These are phyloP conservation scores for Candida bentonensis DNA, from an alignment of 805 yeast genomes.

Conservation along the genomic window DNA sequence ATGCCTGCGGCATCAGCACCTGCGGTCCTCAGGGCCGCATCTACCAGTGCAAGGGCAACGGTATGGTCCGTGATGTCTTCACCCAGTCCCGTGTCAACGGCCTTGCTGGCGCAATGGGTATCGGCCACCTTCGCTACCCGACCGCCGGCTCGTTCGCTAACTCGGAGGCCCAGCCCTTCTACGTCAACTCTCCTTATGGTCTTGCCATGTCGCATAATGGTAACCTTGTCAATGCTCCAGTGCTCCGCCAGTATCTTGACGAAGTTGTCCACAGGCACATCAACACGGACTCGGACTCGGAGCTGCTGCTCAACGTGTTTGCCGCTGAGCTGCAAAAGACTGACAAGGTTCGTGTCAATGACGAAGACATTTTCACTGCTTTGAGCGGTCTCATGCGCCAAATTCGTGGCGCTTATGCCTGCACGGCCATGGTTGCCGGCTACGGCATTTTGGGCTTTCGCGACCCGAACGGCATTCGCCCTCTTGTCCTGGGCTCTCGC, in stretches of 20 bases:
- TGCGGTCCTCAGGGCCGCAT: slow-evolving; percentile 88
- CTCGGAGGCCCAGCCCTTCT: slow-evolving; percentile 96
- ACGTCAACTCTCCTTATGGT: slow-evolving; percentile 95
- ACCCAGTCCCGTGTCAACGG: slow-evolving; percentile 66
- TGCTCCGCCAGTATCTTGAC: slow-evolving; percentile 67
- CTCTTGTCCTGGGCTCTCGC: slow-evolving; percentile 78
- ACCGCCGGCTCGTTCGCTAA: slow-evolving; percentile 95
- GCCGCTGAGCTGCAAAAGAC: slow-evolving; percentile 85
- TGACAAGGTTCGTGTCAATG: slow-evolving; percentile 87
- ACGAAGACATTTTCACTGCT: slow-evolving; percentile 77
- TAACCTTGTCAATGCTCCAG: slow-evolving; percentile 76
- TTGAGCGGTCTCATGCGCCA: slow-evolving; percentile 64
- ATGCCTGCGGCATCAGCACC: slow-evolving; percentile 98
- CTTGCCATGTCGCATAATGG: slow-evolving; percentile 87
- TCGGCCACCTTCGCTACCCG: slow-evolving; percentile 89
- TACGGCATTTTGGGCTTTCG: slow-evolving; percentile 91
- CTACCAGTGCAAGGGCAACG: slow-evolving; percentile 96
- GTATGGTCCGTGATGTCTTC: slow-evolving; percentile 97
- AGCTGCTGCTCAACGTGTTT: slow-evolving; percentile 74
- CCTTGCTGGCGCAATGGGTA: slow-evolving; percentile 86
- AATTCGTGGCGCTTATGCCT: slow-evolving; percentile 95
- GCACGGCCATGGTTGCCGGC: slow-evolving; percentile 90
- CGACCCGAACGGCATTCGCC: slow-evolving; percentile 95
- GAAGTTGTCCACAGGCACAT: slow-evolving; percentile 93
- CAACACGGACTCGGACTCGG: slow-evolving; percentile 94